phyloP scores from a whole-genome alignment of 2,329 filamentous ascomycete species.

The Orbilia ellipsospora region DNA sequence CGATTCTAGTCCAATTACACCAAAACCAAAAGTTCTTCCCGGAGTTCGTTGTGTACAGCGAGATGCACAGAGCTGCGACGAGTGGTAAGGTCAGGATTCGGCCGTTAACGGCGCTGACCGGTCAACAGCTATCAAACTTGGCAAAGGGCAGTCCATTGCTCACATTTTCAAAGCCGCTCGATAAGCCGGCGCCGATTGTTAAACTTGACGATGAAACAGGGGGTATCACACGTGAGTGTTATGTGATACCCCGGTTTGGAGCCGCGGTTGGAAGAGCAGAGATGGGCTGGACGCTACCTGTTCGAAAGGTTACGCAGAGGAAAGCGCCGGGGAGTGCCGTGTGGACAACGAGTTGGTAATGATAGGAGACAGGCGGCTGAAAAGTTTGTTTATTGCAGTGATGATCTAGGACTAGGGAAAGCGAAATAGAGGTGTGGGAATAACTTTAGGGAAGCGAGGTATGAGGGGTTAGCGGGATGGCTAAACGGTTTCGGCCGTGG shows the following conservation, averaged over 20 bases:
- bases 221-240: constrained; percentile 74
- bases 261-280: constrained; percentile 74
- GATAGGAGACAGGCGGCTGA: constrained; percentile 5
- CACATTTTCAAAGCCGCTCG: constrained; percentile 88
- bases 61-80: constrained; percentile 76
- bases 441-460: constrained; percentile 42
- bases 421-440: constrained; percentile 25
- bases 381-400: not conserved
- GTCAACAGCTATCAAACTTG: constrained; percentile 78
- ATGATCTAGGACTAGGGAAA: constrained; percentile 19
- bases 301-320: constrained; percentile 84
- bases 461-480: constrained; percentile 49
- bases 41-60: constrained; percentile 85
- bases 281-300: constrained; percentile 84
- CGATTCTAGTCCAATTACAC: constrained; percentile 74
- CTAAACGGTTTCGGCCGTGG: constrained; percentile 43
- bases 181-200: constrained; percentile 73
- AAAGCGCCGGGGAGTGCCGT: constrained; percentile 80
- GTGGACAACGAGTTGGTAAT: constrained; percentile 49
- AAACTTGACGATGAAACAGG: constrained; percentile 64
- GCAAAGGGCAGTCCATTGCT: constrained; percentile 87
- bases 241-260: constrained; percentile 81
- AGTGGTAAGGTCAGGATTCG: constrained; percentile 83
- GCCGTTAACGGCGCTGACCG: constrained; percentile 81
- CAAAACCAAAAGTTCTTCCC: constrained; percentile 78